Evolutionary conservation across 2,329 filamentous ascomycete genomes (phyloP).

Genomic region (Dothistroma septosporum): DNA sequence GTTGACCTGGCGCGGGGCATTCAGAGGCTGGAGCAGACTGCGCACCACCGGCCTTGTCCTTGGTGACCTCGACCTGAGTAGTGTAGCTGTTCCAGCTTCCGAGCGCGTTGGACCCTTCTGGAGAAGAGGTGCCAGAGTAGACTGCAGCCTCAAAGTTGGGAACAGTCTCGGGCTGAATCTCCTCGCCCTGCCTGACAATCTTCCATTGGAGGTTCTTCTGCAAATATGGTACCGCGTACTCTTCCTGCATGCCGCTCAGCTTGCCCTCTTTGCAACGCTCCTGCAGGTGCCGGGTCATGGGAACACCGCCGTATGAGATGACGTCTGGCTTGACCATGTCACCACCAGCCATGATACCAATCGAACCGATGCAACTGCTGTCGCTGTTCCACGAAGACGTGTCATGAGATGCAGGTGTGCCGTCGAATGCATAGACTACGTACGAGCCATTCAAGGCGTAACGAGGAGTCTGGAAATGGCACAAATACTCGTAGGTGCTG

Average conservation of each 20-base stretch:
- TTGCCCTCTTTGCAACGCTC: slow-evolving; percentile 30
- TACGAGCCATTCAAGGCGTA: slow-evolving; percentile 60
- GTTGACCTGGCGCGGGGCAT: background rate
- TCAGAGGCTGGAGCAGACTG: slow-evolving; percentile 6
- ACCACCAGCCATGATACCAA: slow-evolving; percentile 44
- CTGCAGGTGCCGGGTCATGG: slow-evolving; percentile 42
- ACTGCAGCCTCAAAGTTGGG: slow-evolving; percentile 40
- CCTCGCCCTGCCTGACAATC: slow-evolving; percentile 32
- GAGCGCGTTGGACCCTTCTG: slow-evolving; percentile 15
- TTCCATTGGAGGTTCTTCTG: slow-evolving; percentile 35
- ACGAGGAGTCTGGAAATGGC: slow-evolving; percentile 60
- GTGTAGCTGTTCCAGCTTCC: slow-evolving; percentile 25
- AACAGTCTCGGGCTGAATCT: slow-evolving; percentile 32
- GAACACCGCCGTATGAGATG: slow-evolving; percentile 40
- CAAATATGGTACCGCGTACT: slow-evolving; percentile 30
- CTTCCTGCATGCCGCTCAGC: slow-evolving; percentile 31
- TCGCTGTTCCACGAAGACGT: slow-evolving; percentile 49
- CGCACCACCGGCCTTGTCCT: slow-evolving; percentile 27
- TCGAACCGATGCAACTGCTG: slow-evolving; percentile 56
- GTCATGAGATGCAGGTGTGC: slow-evolving; percentile 42
- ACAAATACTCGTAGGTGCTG: slow-evolving; percentile 61
- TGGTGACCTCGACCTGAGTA: slow-evolving; percentile 25
- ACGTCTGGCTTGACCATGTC: slow-evolving; percentile 25
- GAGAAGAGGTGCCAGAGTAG: slow-evolving; percentile 35
- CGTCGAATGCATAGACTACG: slow-evolving; percentile 64